Base-by-base conservation (phyloP, 2,329 filamentous ascomycete genomes). In the Nemania diffusa region DNA sequence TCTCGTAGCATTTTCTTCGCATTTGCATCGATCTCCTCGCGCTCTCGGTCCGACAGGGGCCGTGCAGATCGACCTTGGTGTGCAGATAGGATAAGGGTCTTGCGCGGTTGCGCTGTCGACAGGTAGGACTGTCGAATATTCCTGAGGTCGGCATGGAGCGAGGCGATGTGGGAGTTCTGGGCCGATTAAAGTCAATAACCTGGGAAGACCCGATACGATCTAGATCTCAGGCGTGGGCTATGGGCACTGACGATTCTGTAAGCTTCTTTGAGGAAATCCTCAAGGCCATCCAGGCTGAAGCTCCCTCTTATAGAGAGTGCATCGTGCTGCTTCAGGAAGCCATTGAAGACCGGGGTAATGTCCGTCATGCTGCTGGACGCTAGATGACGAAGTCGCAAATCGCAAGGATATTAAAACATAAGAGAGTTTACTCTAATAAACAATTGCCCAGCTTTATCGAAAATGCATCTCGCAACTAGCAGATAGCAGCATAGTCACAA, bases 261-360 rank as follows among this genome's bases (percentile, higher is more conserved):
- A 60, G 96, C 96, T 81, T 98, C 95, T 77, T 95, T 94, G 37
- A 98, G 84, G 78, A 98, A 99, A 74, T 92, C 91, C 78, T 97
- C 92, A 57, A 96, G 86, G 73, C 80, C 85, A 71, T 86, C 82
- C 56, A 84, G 73, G 64, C 78, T 82, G 70, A 84, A 84, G 69
- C 76, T 74, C 52, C 74, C 73, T 60, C 76, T 81, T 13, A 85
- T 83, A 7, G 84, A 80, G 29, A 82, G 81, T 51, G 85, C 85
- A 79, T 87, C 81, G 69, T 87, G 87, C 73, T 84, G 81, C 74
- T 85, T 85, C 26, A 95, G 85, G 53, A 91, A 84, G 77, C 90
- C 84, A 78, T 93, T 90, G 81, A 95, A 91, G 51, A 85, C 77
- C 42, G 88, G 82, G 8, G 91, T 93, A 67, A 94, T 84, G 77